These are phyloP conservation scores for Populus simonii DNA, from an alignment of 345 rosid genomes.

Conservation along the genomic window DNA sequence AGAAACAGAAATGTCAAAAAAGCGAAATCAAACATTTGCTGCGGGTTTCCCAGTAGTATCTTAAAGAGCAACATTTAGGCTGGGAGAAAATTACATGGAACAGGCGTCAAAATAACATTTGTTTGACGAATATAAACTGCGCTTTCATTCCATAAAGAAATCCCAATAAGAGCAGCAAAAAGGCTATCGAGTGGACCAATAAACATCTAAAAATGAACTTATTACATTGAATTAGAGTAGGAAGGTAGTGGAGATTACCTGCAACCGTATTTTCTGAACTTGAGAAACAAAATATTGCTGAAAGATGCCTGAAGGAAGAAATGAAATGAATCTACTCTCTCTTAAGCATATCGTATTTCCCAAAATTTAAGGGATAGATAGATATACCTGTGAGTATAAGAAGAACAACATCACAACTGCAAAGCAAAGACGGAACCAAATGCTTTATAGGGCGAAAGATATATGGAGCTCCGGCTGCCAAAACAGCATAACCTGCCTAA, in stretches of 20 bases:
- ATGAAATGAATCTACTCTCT: background rate
- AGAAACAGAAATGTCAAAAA: background rate
- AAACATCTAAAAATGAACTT: background rate
- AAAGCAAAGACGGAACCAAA: slow-evolving; percentile 58
- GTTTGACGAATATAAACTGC: background rate
- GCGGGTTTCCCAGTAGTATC: too few relatives aligned
- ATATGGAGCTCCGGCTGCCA: slow-evolving; percentile 73
- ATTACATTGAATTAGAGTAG: background rate
- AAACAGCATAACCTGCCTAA: slow-evolving; percentile 73
- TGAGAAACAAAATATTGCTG: slow-evolving; percentile 88
- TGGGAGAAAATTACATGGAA: background rate
- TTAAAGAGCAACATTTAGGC: background rate
- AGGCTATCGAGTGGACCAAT: background rate
- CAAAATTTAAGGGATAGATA: background rate
- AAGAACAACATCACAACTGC: slow-evolving; percentile 68
- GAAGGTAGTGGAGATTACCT: slow-evolving; percentile 40
- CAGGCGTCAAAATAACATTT: background rate
- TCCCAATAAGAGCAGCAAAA: background rate
- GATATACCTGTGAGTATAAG: slow-evolving; percentile 63
- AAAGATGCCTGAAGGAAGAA: slow-evolving; percentile 54
- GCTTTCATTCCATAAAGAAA: background rate
- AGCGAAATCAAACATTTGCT: too few relatives aligned
- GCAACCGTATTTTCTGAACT: slow-evolving; percentile 88
- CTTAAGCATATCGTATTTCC: too few relatives aligned
- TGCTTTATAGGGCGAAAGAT: slow-evolving; percentile 43